Evolutionary conservation across 2,329 filamentous ascomycete genomes (phyloP).

Genomic region (Fusarium sp.): DNA sequence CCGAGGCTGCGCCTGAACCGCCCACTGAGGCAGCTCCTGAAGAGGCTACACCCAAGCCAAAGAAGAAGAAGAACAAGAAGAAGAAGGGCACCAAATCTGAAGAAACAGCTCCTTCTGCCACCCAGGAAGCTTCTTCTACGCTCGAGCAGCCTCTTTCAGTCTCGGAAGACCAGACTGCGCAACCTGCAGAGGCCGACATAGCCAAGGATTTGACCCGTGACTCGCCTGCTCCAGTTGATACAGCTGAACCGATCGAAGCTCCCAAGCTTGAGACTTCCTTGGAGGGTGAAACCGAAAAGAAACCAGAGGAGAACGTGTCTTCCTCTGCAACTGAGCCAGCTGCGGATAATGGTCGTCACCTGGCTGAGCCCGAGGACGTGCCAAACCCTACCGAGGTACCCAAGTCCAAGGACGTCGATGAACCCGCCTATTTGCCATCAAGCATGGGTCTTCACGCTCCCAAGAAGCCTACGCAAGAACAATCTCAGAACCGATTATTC

Average conservation of each 20-base stretch:
- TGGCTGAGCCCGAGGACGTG: slow-evolving; percentile 12
- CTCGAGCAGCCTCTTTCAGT: slow-evolving; percentile 6
- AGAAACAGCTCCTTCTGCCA: slow-evolving; percentile 20
- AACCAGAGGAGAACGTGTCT: neutral
- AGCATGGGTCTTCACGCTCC: slow-evolving; percentile 11
- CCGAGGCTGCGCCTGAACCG: slow-evolving; percentile 19
- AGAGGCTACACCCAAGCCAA: slow-evolving; percentile 29
- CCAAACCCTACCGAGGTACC: neutral
- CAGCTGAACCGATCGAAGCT: neutral
- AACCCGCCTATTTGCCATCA: slow-evolving; percentile 15
- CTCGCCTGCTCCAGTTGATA: neutral
- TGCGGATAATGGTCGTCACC: neutral
- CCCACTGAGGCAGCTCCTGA: slow-evolving; percentile 9
- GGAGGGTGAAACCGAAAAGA: neutral
- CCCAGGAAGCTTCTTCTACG: slow-evolving; percentile 5
- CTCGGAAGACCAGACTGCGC: slow-evolving; percentile 2
- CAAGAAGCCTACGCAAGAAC: slow-evolving; percentile 16
- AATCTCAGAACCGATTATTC: slow-evolving; percentile 33
- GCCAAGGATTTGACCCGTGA: slow-evolving; percentile 1
- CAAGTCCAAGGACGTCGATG: slow-evolving; percentile 23
- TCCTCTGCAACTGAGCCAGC: neutral
- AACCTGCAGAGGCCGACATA: neutral
- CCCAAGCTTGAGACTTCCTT: neutral
- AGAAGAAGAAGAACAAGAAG: slow-evolving; percentile 48
- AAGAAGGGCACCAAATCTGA: slow-evolving; percentile 38